These are phyloP conservation scores for Colletotrichum abscissum DNA, from an alignment of 2,329 filamentous ascomycete species.

Conservation along the genomic window DNA sequence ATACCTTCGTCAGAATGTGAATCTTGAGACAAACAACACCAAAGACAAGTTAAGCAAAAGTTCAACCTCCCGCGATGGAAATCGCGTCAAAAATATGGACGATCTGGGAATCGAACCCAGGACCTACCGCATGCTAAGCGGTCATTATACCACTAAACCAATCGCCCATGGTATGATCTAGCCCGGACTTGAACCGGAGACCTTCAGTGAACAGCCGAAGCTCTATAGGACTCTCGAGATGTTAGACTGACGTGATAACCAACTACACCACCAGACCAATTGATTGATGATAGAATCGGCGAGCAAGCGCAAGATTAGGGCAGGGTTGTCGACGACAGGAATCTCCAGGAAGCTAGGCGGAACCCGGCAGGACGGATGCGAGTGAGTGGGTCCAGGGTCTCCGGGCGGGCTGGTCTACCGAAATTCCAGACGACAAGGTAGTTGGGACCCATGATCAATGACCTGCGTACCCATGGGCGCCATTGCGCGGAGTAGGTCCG, in stretches of 20 bases:
- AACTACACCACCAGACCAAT: constrained; percentile 48
- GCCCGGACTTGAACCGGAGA: constrained; percentile 34
- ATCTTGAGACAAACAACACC: not conserved
- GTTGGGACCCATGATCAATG: not conserved
- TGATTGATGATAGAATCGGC: accelerated
- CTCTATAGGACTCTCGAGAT: not conserved
- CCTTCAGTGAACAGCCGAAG: constrained; percentile 21
- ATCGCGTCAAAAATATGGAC: not conserved
- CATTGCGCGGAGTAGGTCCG: not conserved
- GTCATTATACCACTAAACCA: constrained; percentile 19
- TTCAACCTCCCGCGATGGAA: no score
- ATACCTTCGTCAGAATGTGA: not conserved
- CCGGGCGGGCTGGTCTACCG: not conserved
- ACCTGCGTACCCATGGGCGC: not conserved
- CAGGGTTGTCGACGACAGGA: not conserved
- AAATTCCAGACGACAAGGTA: not conserved
- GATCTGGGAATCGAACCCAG: constrained; percentile 18
- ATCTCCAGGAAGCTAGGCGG: not conserved
- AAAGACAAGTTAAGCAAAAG: not conserved
- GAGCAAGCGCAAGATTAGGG: not conserved
- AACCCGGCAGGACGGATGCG: not conserved
- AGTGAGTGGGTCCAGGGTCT: constrained; percentile 9
- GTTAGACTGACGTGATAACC: constrained; percentile 63
- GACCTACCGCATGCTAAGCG: constrained; percentile 29
- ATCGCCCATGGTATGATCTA: constrained; percentile 16